These are phyloP conservation scores for Lathyrus oleraceus DNA, from an alignment of 306 rosid species.

Conservation along the genomic window DNA sequence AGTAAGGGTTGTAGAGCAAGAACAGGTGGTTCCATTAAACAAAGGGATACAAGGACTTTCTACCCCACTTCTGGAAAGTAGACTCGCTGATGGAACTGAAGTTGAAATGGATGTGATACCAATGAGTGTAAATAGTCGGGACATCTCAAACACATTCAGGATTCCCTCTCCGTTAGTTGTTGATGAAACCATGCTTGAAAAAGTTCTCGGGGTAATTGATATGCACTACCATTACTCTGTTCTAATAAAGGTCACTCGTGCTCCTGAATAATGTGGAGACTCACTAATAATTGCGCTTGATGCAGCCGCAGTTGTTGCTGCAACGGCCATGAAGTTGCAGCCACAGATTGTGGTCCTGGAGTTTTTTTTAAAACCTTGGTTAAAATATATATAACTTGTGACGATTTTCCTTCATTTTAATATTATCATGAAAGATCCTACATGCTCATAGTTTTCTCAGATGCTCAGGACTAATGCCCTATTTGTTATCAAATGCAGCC, in stretches of 20 bases:
- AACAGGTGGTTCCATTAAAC: conserved; percentile 67
- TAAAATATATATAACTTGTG: conserved; percentile 10
- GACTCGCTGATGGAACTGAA: conserved; percentile 90
- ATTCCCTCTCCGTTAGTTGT: conserved; percentile 66
- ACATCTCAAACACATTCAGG: conserved; percentile 71
- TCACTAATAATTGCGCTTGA: not conserved
- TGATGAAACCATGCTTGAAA: conserved; percentile 95
- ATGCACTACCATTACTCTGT: not conserved
- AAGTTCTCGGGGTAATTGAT: conserved; percentile 94
- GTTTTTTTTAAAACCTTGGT: not conserved
- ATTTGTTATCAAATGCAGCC: conserved; percentile 63
- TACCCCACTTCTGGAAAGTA: conserved; percentile 83
- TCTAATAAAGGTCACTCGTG: not conserved
- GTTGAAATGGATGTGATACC: conserved; percentile 99
- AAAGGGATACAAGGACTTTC: conserved; percentile 77
- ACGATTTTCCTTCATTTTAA: conserved; percentile 24
- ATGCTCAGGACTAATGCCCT: conserved; percentile 29
- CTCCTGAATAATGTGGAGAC: not conserved
- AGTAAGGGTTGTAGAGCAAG: conserved; percentile 91
- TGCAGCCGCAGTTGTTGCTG: not conserved
- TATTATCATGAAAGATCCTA: conserved; percentile 20
- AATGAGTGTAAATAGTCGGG: conserved; percentile 71
- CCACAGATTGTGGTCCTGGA: not conserved
- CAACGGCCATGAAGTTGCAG: not conserved
- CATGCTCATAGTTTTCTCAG: conserved; percentile 18